Percentiles rank a stretch among this genome's conserved stretches.
Conservation (phyloP, 2,329 filamentous ascomycete genomes). For the Alternaria brassicicola region DNA sequence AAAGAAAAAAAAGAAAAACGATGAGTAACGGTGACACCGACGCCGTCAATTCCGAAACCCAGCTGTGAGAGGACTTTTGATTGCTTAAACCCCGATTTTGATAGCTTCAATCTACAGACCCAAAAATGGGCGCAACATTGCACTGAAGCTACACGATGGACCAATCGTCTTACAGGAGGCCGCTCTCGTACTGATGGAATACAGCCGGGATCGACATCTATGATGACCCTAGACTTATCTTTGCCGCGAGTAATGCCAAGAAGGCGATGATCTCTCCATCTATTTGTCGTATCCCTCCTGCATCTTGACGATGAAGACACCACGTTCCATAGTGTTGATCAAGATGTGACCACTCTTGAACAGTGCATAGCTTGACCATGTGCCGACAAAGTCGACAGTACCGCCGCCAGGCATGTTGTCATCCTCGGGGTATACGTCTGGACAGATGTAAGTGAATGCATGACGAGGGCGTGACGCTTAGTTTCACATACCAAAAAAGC, state of each 20-base stretch:
- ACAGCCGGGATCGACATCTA: not conserved
- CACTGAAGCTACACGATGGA: not conserved
- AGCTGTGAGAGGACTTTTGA: not conserved
- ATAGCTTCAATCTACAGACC: not conserved
- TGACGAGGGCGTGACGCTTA: not conserved
- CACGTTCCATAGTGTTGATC: constrained; percentile 51
- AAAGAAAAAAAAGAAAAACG: not conserved
- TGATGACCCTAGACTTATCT: not conserved
- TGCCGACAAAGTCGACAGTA: constrained; percentile 52
- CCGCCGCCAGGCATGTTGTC: constrained; percentile 49
- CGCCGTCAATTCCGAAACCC: not conserved
- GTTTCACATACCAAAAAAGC: constrained; percentile 42
- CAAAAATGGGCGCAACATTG: not conserved
- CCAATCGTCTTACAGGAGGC: not conserved
- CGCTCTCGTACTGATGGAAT: not conserved
- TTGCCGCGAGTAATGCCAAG: not conserved
- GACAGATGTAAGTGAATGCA: constrained; percentile 1
- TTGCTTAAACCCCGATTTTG: not conserved
- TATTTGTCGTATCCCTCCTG: constrained; percentile 25
- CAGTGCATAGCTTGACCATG: constrained; percentile 52
- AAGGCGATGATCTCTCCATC: not conserved
- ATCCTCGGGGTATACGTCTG: constrained; percentile 53
- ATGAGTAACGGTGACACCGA: not conserved
- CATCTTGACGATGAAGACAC: constrained; percentile 47
- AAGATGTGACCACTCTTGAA: constrained; percentile 50